phyloP scores from a whole-genome alignment of 768 basidiomycete species.

The Gloeopeniophorella convolvens region DNA sequence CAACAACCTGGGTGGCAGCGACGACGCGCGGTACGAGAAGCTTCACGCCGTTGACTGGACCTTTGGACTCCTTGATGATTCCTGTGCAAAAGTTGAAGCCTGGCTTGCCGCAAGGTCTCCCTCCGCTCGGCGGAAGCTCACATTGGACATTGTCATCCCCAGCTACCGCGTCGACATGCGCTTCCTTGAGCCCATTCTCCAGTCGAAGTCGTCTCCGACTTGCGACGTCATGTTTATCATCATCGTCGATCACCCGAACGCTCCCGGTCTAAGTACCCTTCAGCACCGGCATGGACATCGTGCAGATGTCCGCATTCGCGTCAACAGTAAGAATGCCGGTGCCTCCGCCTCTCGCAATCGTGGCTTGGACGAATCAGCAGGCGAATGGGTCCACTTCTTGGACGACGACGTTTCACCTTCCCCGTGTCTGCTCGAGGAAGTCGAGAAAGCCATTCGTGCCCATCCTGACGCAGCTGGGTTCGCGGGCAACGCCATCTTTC shows the following conservation, averaged over 20 bases:
- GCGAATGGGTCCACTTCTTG: slow-evolving; percentile 54
- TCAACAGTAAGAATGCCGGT: slow-evolving; percentile 42
- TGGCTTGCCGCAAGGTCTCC: slow-evolving; percentile 32
- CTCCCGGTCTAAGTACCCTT: slow-evolving; percentile 35
- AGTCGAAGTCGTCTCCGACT: slow-evolving; percentile 35
- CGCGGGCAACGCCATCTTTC: slow-evolving; percentile 47
- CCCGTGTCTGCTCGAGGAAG: slow-evolving; percentile 37
- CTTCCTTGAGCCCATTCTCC: slow-evolving; percentile 40
- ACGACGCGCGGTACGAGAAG: slow-evolving; percentile 42
- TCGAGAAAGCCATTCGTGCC: slow-evolving; percentile 41
- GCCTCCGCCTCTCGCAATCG: slow-evolving; percentile 51
- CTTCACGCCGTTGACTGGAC: slow-evolving; percentile 42
- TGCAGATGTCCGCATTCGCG: slow-evolving; percentile 47
- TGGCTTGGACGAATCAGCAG: slow-evolving; percentile 47
- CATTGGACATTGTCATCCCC: slow-evolving; percentile 51
- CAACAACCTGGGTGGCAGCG: slow-evolving; percentile 42
- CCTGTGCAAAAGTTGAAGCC: slow-evolving; percentile 29
- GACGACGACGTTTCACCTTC: slow-evolving; percentile 50
- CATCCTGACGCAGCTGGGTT: slow-evolving; percentile 47
- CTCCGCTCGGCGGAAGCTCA: slow-evolving; percentile 32
- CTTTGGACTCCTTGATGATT: slow-evolving; percentile 39
- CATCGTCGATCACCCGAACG: slow-evolving; percentile 49
- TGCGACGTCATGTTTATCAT: slow-evolving; percentile 50
- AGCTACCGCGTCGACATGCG: slow-evolving; percentile 46
- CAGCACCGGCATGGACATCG: slow-evolving; percentile 35